Evolutionary conservation across 1,284 basidiomycete species (phyloP), one percentile per base, ranked within the genome.

Genomic region (Phlebopus sp.): DNA sequence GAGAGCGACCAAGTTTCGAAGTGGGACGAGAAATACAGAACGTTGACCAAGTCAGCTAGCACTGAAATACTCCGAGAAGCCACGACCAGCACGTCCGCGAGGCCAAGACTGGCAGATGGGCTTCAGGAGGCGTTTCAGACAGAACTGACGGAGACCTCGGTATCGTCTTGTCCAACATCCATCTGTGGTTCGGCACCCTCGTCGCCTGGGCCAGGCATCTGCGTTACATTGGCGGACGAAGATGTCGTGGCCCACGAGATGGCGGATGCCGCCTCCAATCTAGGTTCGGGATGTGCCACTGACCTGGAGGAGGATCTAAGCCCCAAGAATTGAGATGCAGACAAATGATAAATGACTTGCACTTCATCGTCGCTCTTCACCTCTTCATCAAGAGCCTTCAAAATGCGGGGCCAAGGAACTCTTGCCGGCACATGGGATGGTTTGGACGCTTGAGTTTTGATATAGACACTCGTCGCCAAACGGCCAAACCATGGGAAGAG

Each of bases 1-100:
- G 84, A 86, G 62, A 69, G 75, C 35, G 77, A 82, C 51, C 77
- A 79, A 47, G 62, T 85, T 23, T 50, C 83, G 36, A 64, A 58
- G 11, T 76, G 77, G 74, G 79, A 85, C 38, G 69, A 72, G 35
- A 55, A 49, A 25, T 57, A 61, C 2, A 52, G 55, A 10, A 47
- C 52, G 31, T n/a, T 60, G 2, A 56, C 21, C 32, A 57, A 45
- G 41, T 55, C 62, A 21, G 50, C 57, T 18, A 72, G 71, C 52
- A 60, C 51, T 47, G 66, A 72, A 52, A 72, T 69, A 2, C 21
- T 73, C 39, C 54, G 35, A 37, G 42, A 56, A 11, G 21, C 14
- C 2, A 1, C 21, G 21, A 23, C 23, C 14, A 15, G 29, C 5
- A n/a, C n/a, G n/a, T n/a, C n/a, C n/a, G 36, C 13, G 2, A 45